A percentile compares a stretch with the other conserved stretches of the same genome.
Conservation (phyloP, 192 early-diverging fungal genomes). For the Helicostylum pulchrum region DNA sequence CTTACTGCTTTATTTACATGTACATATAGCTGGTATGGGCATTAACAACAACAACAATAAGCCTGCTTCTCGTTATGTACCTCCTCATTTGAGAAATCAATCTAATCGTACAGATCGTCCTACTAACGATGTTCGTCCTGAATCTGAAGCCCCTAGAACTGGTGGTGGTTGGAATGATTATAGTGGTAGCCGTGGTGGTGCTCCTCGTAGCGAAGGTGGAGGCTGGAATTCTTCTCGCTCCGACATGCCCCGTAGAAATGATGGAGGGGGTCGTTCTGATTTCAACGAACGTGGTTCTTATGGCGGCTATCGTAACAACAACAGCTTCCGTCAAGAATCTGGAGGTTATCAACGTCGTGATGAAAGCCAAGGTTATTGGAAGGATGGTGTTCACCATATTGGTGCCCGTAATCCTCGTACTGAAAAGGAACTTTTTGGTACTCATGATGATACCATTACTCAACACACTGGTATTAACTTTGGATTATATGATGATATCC, state of each 20-base stretch:
- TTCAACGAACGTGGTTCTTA: constrained; percentile 43
- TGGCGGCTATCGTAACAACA: constrained; percentile 35
- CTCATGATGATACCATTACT: constrained; percentile 69
- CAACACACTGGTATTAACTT: constrained; percentile 96
- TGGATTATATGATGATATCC: constrained; percentile 98
- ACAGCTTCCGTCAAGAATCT: constrained; percentile 40
- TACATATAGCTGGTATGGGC: constrained; percentile 25
- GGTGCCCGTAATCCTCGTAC: constrained; percentile 73
- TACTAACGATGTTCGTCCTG: constrained; percentile 22
- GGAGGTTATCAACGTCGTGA: constrained; percentile 40
- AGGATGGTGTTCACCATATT: constrained; percentile 78
- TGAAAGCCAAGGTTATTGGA: constrained; percentile 57
- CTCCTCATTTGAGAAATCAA: constrained; percentile 63
- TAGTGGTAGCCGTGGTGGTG: constrained; percentile 4
- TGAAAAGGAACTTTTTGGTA: constrained; percentile 77
- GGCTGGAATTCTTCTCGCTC: constrained; percentile 26
- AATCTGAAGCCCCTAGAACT: not conserved
- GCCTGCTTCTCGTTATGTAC: constrained; percentile 54
- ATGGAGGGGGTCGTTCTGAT: constrained; percentile 31
- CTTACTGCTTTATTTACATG: no score
- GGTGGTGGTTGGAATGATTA: constrained; percentile 42
- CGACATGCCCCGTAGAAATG: constrained; percentile 33
- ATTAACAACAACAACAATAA: constrained; percentile 64
- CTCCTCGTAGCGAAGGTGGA: not conserved
- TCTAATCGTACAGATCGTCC: constrained; percentile 10